Percentiles rank a stretch among this genome's conserved stretches.
Evolutionary conservation across 345 rosid species (phyloP).

Genomic region (Eucalyptus globulus): DNA sequence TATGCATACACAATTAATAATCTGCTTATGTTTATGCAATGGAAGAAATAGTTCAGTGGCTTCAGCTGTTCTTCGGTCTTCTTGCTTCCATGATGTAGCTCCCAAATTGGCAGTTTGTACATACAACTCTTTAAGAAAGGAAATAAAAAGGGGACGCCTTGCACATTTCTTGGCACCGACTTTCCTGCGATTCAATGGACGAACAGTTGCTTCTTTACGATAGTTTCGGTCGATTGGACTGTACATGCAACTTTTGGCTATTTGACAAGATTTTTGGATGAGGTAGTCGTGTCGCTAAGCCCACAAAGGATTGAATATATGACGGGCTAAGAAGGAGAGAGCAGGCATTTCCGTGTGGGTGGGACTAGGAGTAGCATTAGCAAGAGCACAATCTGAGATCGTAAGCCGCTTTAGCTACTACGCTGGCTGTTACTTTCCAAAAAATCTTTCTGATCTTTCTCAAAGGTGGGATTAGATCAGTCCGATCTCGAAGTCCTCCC

Average conservation of each 20-base stretch:
- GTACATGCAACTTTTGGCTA: slow-evolving; percentile 36
- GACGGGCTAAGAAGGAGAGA: not conserved
- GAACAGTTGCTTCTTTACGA: not conserved
- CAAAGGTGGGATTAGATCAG: no score
- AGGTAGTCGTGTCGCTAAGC: slow-evolving; percentile 21
- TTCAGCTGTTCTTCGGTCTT: no score
- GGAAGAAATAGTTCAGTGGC: no score
- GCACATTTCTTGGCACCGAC: not conserved
- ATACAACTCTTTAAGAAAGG: no score
- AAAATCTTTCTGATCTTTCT: no score
- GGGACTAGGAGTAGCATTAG: not conserved
- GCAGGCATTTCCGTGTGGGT: not conserved
- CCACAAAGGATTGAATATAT: not conserved
- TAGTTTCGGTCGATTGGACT: slow-evolving; percentile 14
- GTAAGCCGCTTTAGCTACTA: no score
- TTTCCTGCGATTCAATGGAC: not conserved
- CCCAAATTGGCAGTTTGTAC: no score
- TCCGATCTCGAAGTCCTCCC: no score
- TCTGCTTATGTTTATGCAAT: no score
- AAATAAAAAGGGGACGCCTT: not conserved
- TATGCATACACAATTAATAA: no score
- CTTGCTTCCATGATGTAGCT: no score
- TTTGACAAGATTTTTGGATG: slow-evolving; percentile 14
- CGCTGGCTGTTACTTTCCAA: no score
- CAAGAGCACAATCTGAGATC: not conserved